A percentile compares a stretch with the other conserved stretches of the same genome.
Evolutionary conservation across 331 rosid species (phyloP).

Genomic region (Pyracantha coccinea): DNA sequence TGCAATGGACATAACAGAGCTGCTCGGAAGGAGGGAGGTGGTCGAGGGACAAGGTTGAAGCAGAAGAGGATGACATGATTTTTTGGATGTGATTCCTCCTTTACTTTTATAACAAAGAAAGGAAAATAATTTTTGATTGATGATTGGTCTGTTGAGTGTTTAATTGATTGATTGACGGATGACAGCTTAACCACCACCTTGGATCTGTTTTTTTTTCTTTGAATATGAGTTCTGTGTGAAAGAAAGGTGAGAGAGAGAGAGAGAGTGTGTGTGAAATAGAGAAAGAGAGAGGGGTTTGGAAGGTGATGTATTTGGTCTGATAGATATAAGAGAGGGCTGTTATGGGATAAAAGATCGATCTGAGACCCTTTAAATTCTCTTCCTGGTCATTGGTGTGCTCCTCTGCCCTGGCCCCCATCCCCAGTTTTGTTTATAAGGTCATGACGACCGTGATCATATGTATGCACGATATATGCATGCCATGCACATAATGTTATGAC

Average conservation of each 20-base stretch:
- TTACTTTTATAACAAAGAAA: slow-evolving; percentile 13
- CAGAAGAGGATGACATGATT: slow-evolving; percentile 47
- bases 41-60: slow-evolving; percentile 64
- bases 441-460: neutral
- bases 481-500: neutral
- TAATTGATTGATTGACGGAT: slow-evolving; percentile 71
- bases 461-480: neutral
- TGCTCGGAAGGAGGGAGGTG: slow-evolving; percentile 88
- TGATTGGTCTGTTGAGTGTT: slow-evolving; percentile 36
- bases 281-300: slow-evolving; percentile 21
- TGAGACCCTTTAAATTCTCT: slow-evolving; percentile 3
- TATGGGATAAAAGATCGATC: neutral
- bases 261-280: slow-evolving; percentile 20
- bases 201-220: slow-evolving; percentile 65
- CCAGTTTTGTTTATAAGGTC: neutral
- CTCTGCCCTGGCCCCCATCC: neutral
- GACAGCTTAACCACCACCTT: slow-evolving; percentile 98
- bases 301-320: slow-evolving; percentile 34
- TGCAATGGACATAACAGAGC: slow-evolving; percentile 98
- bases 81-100: slow-evolving; percentile 27
- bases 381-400: slow-evolving; percentile 5
- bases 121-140: slow-evolving; percentile 1
- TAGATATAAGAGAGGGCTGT: slow-evolving; percentile 25
- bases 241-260: slow-evolving; percentile 44
- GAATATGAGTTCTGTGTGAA: slow-evolving; percentile 54